Percentiles rank a stretch among this genome's conserved stretches.
Conservation (phyloP, 176 grass and related monocot genomes). For the Tuctoria greenei region DNA sequence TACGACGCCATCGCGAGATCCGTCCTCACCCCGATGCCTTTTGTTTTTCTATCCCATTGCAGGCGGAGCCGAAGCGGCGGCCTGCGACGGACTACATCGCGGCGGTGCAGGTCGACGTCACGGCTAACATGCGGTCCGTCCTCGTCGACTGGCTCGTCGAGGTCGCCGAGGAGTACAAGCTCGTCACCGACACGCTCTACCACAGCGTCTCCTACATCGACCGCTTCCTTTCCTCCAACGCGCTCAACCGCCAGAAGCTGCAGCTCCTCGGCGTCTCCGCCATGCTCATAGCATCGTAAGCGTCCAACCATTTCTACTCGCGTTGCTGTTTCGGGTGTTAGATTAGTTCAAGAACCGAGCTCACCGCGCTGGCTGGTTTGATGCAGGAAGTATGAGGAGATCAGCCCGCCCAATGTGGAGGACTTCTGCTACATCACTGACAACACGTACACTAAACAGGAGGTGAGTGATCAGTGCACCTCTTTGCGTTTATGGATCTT, state of each 20-base stretch:
- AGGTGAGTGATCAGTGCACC: conserved; percentile 26
- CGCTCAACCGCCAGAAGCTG: conserved; percentile 43
- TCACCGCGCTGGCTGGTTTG: background rate
- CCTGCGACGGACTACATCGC: conserved; percentile 53
- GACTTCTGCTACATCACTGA: conserved; percentile 72
- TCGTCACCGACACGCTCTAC: conserved; percentile 65
- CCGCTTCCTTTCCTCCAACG: conserved; percentile 47
- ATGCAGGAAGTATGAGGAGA: conserved; percentile 70
- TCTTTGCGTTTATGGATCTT: conserved; percentile 1
- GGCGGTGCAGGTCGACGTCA: conserved; percentile 52
- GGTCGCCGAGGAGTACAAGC: conserved; percentile 66
- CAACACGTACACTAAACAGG: conserved; percentile 64
- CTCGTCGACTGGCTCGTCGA: conserved; percentile 83
- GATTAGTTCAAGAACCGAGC: background rate
- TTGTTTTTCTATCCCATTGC: background rate
- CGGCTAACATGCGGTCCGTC: conserved; percentile 51
- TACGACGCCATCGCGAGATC: background rate
- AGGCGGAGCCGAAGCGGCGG: conserved; percentile 46
- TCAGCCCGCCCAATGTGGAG: conserved; percentile 65
- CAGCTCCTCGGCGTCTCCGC: conserved; percentile 64
- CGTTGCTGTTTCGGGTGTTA: background rate
- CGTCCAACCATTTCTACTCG: background rate
- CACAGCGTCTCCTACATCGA: conserved; percentile 65
- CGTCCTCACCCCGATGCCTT: background rate
- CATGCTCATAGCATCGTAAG: conserved; percentile 77